Percentiles rank a stretch among this genome's conserved stretches.
Conservation (phyloP, 2,329 filamentous ascomycete genomes). For the Metarhizium rileyi region DNA sequence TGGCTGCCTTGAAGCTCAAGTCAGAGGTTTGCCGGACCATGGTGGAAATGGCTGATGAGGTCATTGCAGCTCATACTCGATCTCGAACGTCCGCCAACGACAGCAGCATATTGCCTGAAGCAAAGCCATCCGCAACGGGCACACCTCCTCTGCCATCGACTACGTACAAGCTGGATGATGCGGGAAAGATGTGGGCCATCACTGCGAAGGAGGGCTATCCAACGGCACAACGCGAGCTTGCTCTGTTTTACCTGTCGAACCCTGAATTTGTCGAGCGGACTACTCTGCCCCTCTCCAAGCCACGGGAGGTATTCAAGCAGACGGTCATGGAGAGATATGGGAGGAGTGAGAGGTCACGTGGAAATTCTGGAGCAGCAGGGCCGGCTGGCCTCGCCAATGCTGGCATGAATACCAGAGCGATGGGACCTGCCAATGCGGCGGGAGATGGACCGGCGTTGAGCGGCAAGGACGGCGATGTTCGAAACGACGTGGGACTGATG, state of each 20-base stretch:
- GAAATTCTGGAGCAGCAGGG: conserved; percentile 13
- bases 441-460: conserved; percentile 14
- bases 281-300: conserved; percentile 73
- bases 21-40: conserved; percentile 75
- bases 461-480: conserved; percentile 36
- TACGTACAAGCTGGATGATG: conserved; percentile 66
- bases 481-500: conserved; percentile 81
- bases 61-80: conserved; percentile 52
- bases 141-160: conserved; percentile 41
- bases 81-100: conserved; percentile 40
- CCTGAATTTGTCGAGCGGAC: conserved; percentile 75
- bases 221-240: conserved; percentile 84
- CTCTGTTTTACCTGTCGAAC: conserved; percentile 85
- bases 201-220: conserved; percentile 81
- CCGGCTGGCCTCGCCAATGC: conserved; percentile 15
- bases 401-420: conserved; percentile 13
- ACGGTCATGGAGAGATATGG: conserved; percentile 67
- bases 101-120: conserved; percentile 16
- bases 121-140: conserved; percentile 26
- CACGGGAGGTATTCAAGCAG: conserved; percentile 83
- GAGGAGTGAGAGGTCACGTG: conserved; percentile 23
- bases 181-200: conserved; percentile 82
- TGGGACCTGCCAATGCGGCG: conserved; percentile 10
- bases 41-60: conserved; percentile 52
- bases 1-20: conserved; percentile 82